Conservation (phyloP, 306 rosid species). For the Fagus sylvatica region DNA sequence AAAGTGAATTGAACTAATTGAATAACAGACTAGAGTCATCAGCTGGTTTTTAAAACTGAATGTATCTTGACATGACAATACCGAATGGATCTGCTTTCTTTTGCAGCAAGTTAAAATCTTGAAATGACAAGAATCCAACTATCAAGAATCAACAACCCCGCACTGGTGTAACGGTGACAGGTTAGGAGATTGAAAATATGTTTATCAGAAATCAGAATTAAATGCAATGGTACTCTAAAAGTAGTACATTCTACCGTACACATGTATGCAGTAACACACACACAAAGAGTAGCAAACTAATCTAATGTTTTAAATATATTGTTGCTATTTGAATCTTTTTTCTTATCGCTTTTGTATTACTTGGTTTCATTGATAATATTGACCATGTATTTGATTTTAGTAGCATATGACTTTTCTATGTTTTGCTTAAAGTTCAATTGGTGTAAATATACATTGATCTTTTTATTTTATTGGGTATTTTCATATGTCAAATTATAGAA, state of each 20-base stretch:
- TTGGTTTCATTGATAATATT: not conserved
- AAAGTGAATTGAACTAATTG: not conserved
- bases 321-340: not conserved
- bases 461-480: not conserved
- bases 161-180: not conserved
- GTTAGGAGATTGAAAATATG: not conserved
- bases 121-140: not conserved
- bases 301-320: not conserved
- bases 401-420: not conserved
- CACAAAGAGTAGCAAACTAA: not conserved
- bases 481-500: not conserved
- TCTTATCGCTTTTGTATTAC: not conserved
- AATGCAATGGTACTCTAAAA: no score
- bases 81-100: not conserved
- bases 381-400: not conserved
- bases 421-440: not conserved
- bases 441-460: not conserved
- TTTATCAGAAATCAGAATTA: not conserved
- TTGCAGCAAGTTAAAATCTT: not conserved
- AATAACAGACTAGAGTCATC: not conserved
- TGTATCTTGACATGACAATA: not conserved
- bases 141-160: not conserved
- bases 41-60: not conserved
- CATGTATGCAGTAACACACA: not conserved
- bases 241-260: not conserved